Evolutionary conservation across 495 filamentous ascomycete species (phyloP), one percentile per base, ranked within the genome.

Genomic region (Penicillium salamii): DNA sequence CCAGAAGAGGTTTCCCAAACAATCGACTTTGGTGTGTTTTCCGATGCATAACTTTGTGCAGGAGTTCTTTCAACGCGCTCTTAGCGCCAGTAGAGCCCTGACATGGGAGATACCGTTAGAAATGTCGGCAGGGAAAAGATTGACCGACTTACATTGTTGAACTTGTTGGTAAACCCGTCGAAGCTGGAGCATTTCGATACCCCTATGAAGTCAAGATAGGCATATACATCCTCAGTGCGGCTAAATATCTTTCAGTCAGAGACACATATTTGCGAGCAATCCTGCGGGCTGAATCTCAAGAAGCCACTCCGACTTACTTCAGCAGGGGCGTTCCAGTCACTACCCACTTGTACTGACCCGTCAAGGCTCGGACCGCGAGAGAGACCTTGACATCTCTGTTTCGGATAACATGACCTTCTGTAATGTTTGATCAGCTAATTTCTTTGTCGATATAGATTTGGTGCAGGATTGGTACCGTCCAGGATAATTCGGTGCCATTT

Each of bases 251-350:
- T n/a, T n/a, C n/a, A n/a, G n/a, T n/a, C n/a, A n/a, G n/a, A n/a
- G n/a, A n/a, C n/a, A n/a, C n/a, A n/a, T n/a, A n/a, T n/a, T n/a
- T n/a, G n/a, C n/a, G n/a, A n/a, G n/a, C n/a, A n/a, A n/a, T n/a
- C n/a, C n/a, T n/a, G n/a, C n/a, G n/a, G n/a, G n/a, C n/a, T n/a
- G n/a, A 26, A 26, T 26, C 23, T 26, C 23, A 26, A 26, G 23
- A 9, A 31, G 3, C 1, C 19, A 35, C 35, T 24, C 9, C 3
- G 12, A 11, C 58, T 43, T 54, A 66, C 65, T 86, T 86, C 5
- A 71, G 57, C n/a, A 86, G 57, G 0, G 83, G 85, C 0, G 85
- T 89, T 1, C 82, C 85, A 11, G 65, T 78, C 0, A 89, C 26
- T 1, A 76, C 67, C 85, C 86, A 89, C 29, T 78, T 75, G 47